Evolutionary conservation across 148 eudicot species (phyloP).

Genomic region (Rhododendron ovatum): DNA sequence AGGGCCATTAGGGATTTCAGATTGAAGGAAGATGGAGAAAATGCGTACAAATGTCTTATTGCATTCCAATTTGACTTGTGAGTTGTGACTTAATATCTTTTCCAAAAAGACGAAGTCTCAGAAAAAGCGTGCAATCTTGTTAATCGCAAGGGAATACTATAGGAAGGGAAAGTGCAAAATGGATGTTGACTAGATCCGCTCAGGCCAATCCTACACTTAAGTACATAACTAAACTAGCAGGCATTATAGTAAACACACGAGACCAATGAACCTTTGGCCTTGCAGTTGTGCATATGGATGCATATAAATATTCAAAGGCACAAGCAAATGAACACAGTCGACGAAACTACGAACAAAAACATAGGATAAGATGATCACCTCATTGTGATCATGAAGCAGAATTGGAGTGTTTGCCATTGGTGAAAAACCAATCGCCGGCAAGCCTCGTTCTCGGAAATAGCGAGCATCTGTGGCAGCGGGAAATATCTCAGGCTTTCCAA

Average conservation of each 20-base stretch:
- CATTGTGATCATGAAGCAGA: conserved; percentile 93
- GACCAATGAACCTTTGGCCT: not conserved
- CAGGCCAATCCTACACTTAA: not conserved
- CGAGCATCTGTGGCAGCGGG: conserved; percentile 97
- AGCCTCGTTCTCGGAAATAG: conserved; percentile 63
- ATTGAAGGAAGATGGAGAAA: not conserved
- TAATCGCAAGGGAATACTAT: not conserved
- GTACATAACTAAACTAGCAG: not conserved
- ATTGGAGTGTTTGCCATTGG: conserved; percentile 97
- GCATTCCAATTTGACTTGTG: not conserved
- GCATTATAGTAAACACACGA: not conserved
- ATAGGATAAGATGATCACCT: conserved; percentile 39
- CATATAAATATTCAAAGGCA: not conserved
- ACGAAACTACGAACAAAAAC: not conserved
- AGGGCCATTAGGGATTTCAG: not conserved
- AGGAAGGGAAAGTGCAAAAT: not conserved
- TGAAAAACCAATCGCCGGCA: conserved; percentile 95
- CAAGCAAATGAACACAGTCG: not conserved
- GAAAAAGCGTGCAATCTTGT: not conserved
- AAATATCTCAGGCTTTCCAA: conserved; percentile 83
- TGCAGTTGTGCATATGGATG: not conserved
- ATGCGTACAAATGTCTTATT: not conserved
- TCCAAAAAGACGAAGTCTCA: not conserved
- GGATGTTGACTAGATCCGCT: not conserved
- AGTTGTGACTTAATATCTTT: not conserved